Conservation (phyloP, 2,329 filamentous ascomycete species). For the Emericellopsis atlantica region DNA sequence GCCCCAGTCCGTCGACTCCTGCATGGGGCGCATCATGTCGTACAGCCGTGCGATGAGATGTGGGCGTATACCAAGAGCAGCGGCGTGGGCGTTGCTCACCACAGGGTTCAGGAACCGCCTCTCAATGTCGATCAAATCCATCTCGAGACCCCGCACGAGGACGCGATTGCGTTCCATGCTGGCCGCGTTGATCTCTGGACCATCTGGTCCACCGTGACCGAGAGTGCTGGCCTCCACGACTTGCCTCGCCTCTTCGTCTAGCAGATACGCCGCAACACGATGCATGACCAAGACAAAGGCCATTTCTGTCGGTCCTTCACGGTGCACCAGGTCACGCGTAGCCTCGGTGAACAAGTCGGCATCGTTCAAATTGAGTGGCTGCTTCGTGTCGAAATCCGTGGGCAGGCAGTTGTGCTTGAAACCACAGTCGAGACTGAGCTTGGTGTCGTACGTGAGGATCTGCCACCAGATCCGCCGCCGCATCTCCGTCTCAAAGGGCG, state of each 20-base stretch:
- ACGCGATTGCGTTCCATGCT: slow-evolving; percentile 26
- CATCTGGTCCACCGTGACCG: slow-evolving; percentile 17
- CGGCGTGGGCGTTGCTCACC: slow-evolving; percentile 37
- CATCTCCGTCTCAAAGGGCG: slow-evolving; percentile 54
- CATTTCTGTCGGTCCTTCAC: slow-evolving; percentile 48
- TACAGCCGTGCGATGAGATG: slow-evolving; percentile 36
- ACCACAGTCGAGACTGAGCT: slow-evolving; percentile 43
- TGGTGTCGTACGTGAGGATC: slow-evolving; percentile 43
- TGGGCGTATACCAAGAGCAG: slow-evolving; percentile 31
- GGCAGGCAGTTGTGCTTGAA: slow-evolving; percentile 38
- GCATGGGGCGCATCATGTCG: slow-evolving; percentile 31
- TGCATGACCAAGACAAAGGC: slow-evolving; percentile 38
- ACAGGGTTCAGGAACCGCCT: slow-evolving; percentile 34
- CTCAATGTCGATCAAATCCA: slow-evolving; percentile 29
- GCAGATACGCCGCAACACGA: slow-evolving; percentile 35
- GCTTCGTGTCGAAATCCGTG: slow-evolving; percentile 39
- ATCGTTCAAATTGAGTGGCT: slow-evolving; percentile 46
- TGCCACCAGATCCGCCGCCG: slow-evolving; percentile 55
- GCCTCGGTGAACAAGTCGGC: slow-evolving; percentile 41
- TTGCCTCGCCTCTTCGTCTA: slow-evolving; percentile 18
- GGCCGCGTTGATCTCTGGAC: not conserved
- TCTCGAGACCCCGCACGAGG: slow-evolving; percentile 27
- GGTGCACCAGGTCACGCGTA: slow-evolving; percentile 32
- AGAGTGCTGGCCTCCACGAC: slow-evolving; percentile 36
- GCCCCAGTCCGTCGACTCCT: slow-evolving; percentile 32